Conservation (phyloP, 352 stramenopile species). For the Lagenidium sp. region DNA sequence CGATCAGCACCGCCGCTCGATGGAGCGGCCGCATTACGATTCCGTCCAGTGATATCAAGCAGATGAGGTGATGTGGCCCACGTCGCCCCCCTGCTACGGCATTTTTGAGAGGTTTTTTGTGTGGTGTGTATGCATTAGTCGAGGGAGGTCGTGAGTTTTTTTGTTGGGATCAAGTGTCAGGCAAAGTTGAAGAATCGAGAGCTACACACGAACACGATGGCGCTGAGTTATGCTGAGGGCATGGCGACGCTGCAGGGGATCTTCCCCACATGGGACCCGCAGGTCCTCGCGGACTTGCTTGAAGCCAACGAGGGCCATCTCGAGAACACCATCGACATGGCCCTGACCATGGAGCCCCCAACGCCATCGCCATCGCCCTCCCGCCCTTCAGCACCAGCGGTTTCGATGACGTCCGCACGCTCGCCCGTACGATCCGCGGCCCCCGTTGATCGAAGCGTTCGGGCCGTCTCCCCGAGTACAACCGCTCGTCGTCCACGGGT, state of each 20-base stretch:
- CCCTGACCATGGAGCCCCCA: slow-evolving; percentile 57
- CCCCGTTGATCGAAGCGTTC: not conserved
- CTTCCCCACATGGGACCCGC: slow-evolving; percentile 67
- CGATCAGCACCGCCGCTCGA: too few relatives aligned
- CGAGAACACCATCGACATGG: slow-evolving; percentile 65
- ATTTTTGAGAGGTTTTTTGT: too few relatives aligned
- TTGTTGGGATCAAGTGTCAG: too few relatives aligned
- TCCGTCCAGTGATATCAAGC: too few relatives aligned
- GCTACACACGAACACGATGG: too few relatives aligned
- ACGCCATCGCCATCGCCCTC: not conserved
- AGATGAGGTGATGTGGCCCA: too few relatives aligned
- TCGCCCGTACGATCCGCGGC: not conserved
- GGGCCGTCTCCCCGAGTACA: slow-evolving; percentile 5
- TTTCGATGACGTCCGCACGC: not conserved
- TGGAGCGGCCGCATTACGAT: too few relatives aligned
- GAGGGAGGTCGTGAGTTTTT: too few relatives aligned
- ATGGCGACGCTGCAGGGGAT: slow-evolving; percentile 57
- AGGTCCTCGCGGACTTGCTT: slow-evolving; percentile 50
- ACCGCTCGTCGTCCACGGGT: slow-evolving; percentile 14
- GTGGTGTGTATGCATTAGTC: too few relatives aligned
- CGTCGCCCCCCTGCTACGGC: too few relatives aligned
- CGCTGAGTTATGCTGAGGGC: slow-evolving; percentile 45
- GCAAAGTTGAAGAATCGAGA: too few relatives aligned
- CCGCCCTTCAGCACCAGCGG: slow-evolving; percentile 5
- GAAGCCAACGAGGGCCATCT: slow-evolving; percentile 56